phyloP scores from a whole-genome alignment of 495 filamentous ascomycete species.

The Penicillium fimorum region DNA sequence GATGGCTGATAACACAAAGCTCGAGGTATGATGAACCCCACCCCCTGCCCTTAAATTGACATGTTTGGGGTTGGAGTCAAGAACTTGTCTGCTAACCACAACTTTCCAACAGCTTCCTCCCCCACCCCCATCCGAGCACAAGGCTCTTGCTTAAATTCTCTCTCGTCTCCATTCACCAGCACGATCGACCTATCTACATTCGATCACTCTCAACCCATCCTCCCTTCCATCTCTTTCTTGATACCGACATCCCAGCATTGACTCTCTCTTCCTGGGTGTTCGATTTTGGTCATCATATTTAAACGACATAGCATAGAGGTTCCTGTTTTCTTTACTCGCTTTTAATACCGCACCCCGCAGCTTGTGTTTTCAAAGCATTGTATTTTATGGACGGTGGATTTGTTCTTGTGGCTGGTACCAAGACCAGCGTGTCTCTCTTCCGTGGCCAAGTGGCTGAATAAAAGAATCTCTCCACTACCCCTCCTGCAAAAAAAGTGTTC shows the following conservation, averaged over 20 bases:
- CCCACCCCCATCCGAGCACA: constrained; percentile 40
- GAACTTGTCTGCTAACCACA: neutral
- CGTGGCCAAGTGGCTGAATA: neutral
- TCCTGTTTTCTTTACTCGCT: constrained; percentile 28
- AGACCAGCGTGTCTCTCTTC: constrained; percentile 3
- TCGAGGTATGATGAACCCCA: constrained; percentile 50
- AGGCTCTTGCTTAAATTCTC: constrained; percentile 42
- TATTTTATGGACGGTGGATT: constrained; percentile 7
- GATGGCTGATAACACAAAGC: constrained; percentile 86
- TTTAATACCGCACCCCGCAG: constrained; percentile 6
- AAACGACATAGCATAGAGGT: constrained; percentile 47
- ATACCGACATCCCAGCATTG: constrained; percentile 35
- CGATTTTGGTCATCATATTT: constrained; percentile 38
- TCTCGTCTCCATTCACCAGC: constrained; percentile 5
- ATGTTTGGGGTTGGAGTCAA: neutral
- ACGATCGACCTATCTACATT: constrained; percentile 12
- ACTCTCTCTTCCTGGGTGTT: constrained; percentile 51
- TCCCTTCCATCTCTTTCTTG: constrained; percentile 26
- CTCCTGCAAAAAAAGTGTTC: neutral
- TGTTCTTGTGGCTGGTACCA: neutral
- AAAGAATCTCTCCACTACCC: neutral
- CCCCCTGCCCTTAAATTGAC: neutral
- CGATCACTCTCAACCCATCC: constrained; percentile 14
- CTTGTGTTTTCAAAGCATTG: constrained; percentile 1
- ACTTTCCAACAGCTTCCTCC: constrained; percentile 33